Percentiles rank a stretch among this genome's conserved stretches.
phyloP scores from a whole-genome alignment of 768 basidiomycete species.

The Pholiota conissans region DNA sequence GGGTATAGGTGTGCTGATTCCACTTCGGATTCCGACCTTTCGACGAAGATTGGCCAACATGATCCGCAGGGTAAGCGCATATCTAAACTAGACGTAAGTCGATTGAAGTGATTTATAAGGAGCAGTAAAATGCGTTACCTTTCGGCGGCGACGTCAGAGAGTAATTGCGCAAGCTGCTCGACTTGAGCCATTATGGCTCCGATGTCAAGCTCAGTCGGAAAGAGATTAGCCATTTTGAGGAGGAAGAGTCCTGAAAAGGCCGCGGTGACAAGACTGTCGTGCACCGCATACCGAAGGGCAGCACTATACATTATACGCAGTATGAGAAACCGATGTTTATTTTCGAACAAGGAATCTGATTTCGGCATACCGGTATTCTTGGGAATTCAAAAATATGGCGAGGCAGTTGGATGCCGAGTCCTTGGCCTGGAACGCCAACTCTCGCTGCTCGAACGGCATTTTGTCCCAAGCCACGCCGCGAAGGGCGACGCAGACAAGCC shows the following conservation, averaged over 20 bases:
- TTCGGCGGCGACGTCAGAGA: conserved; percentile 93
- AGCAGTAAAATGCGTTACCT: conserved; percentile 43
- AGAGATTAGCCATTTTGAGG: conserved; percentile 92
- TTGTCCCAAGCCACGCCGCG: conserved; percentile 95
- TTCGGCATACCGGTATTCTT: conserved; percentile 70
- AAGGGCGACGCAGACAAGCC: conserved; percentile 91
- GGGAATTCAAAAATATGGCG: conserved; percentile 78
- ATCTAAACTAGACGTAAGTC: conserved; percentile 43
- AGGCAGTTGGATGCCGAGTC: conserved; percentile 88
- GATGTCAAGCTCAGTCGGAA: conserved; percentile 83
- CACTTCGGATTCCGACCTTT: conserved; percentile 71
- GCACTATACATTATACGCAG: conserved; percentile 51
- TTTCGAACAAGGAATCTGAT: background rate
- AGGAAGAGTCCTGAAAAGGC: conserved; percentile 91
- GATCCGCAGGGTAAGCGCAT: conserved; percentile 87
- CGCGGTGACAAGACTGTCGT: conserved; percentile 89
- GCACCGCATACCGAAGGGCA: conserved; percentile 89
- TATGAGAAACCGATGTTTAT: conserved; percentile 2
- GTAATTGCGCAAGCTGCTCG: conserved; percentile 85
- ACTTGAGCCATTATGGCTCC: conserved; percentile 78
- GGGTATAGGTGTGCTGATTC: conserved; percentile 46
- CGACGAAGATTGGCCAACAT: conserved; percentile 92
- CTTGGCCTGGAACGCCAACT: conserved; percentile 93
- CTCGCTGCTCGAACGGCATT: conserved; percentile 93
- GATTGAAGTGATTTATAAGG: background rate